Conservation (phyloP, 768 basidiomycete genomes). For the Sutorius australiensis region DNA sequence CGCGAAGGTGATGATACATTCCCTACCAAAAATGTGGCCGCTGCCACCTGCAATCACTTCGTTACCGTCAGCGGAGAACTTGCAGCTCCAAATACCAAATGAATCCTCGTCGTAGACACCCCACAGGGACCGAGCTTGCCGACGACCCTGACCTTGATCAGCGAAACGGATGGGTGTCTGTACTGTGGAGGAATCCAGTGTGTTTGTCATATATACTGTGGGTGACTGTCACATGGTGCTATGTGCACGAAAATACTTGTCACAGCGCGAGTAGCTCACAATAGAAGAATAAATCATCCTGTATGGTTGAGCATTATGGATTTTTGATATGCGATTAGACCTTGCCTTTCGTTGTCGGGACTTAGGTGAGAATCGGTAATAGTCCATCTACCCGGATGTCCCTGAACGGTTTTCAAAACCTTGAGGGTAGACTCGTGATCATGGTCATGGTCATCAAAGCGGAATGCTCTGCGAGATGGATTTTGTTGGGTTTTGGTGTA, state of each 20-base stretch:
- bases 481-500: slow-evolving; percentile 15
- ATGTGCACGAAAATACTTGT: background rate
- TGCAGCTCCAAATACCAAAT: slow-evolving; percentile 88
- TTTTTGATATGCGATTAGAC: slow-evolving; percentile 47
- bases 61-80: slow-evolving; percentile 93
- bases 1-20: background rate
- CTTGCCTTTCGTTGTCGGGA: slow-evolving; percentile 79
- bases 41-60: slow-evolving; percentile 93
- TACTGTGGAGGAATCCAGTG: slow-evolving; percentile 53
- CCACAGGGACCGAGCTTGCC: slow-evolving; percentile 33
- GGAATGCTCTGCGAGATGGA: slow-evolving; percentile 14
- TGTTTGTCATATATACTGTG: slow-evolving; percentile 72
- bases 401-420: slow-evolving; percentile 64
- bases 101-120: slow-evolving; percentile 39
- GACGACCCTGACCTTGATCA: slow-evolving; percentile 42
- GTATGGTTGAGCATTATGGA: slow-evolving; percentile 1
- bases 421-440: slow-evolving; percentile 50
- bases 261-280: slow-evolving; percentile 32
- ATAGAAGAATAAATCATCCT: slow-evolving; percentile 92
- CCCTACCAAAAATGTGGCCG: slow-evolving; percentile 69
- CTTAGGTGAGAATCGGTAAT: slow-evolving; percentile 93
- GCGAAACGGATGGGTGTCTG: slow-evolving; percentile 63
- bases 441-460: slow-evolving; percentile 28
- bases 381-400: slow-evolving; percentile 80
- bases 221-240: slow-evolving; percentile 47